A percentile compares a stretch with the other conserved stretches of the same genome.
These are phyloP conservation scores for Cladorrhinum samala DNA, from an alignment of 495 filamentous ascomycete species.

Conservation along the genomic window DNA sequence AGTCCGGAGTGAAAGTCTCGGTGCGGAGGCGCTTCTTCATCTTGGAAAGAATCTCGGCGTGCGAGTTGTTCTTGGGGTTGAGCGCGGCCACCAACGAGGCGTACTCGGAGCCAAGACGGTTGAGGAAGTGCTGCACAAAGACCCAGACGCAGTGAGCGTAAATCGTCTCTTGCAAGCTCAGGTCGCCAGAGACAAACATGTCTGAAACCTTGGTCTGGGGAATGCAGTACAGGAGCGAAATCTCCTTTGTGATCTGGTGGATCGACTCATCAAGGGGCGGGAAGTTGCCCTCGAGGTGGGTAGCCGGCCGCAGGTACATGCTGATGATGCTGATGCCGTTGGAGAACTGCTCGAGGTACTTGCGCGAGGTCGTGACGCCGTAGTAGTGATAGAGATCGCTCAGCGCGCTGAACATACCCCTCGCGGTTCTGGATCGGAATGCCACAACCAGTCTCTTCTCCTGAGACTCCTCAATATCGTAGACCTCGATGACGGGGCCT, in stretches of 20 bases:
- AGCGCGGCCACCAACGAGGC: conserved; percentile 75
- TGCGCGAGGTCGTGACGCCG: conserved; percentile 88
- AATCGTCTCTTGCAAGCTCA: conserved; percentile 93
- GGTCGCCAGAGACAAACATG: conserved; percentile 78
- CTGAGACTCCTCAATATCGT: conserved; percentile 81
- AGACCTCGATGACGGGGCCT: conserved; percentile 95
- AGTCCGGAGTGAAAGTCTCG: conserved; percentile 96
- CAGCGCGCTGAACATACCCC: conserved; percentile 90
- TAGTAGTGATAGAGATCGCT: conserved; percentile 99
- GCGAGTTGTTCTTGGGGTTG: conserved; percentile 63
- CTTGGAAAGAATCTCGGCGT: conserved; percentile 87
- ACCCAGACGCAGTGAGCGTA: conserved; percentile 97
- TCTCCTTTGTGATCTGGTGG: conserved; percentile 98
- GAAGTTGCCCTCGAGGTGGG: conserved; percentile 43
- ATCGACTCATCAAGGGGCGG: conserved; percentile 80
- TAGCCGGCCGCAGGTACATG: conserved; percentile 74
- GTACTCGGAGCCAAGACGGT: conserved; percentile 89
- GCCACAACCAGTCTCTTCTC: conserved; percentile 93
- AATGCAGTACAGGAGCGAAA: conserved; percentile 94
- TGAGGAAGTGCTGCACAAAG: conserved; percentile 94
- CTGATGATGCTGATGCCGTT: conserved; percentile 97
- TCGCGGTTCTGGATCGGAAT: conserved; percentile 85
- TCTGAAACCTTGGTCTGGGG: conserved; percentile 91
- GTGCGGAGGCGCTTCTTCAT: conserved; percentile 92
- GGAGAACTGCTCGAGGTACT: conserved; percentile 98